Evolutionary conservation across 208 protist genomes (phyloP).

Genomic region (Crithidia expoeki): DNA sequence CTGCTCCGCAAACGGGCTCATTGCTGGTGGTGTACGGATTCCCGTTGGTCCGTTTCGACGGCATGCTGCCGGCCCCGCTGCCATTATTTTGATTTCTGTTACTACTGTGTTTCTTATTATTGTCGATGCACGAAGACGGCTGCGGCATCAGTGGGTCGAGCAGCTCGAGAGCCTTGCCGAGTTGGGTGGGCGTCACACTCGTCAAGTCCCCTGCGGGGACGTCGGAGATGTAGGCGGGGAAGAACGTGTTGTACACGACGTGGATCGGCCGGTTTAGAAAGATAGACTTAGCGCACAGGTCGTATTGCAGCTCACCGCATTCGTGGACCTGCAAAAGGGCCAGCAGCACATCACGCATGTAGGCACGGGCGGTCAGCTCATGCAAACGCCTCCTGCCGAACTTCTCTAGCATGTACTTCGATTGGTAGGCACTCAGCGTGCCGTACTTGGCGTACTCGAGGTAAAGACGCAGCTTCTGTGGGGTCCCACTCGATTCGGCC

Average conservation of each 20-base stretch:
- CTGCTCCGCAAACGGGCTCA: conserved; percentile 16
- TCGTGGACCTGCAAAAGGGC: conserved; percentile 82
- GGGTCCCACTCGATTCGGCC: not conserved
- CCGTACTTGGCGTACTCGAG: conserved; percentile 70
- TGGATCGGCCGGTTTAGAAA: conserved; percentile 55
- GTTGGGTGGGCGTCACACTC: conserved; percentile 36
- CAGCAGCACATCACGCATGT: conserved; percentile 82
- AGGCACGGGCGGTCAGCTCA: conserved; percentile 73
- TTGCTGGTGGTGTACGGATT: conserved; percentile 2
- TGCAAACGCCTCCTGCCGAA: conserved; percentile 65
- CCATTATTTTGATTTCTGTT: not conserved
- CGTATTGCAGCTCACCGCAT: conserved; percentile 66
- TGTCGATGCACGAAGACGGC: conserved; percentile 1
- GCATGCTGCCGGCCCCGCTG: not conserved
- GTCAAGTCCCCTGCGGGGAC: conserved; percentile 51
- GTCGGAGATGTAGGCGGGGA: conserved; percentile 84
- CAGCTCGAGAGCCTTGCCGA: conserved; percentile 36
- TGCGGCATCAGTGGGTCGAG: conserved; percentile 39
- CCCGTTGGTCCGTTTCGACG: not conserved
- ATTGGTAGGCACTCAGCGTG: conserved; percentile 54
- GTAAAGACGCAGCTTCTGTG: conserved; percentile 62
- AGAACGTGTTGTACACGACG: conserved; percentile 60
- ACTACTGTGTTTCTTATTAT: conserved; percentile 3
- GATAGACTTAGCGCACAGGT: conserved; percentile 72
- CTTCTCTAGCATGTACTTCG: conserved; percentile 49